Evolutionary conservation across 768 basidiomycete species (phyloP).

Genomic region (Termitomyces sp.): DNA sequence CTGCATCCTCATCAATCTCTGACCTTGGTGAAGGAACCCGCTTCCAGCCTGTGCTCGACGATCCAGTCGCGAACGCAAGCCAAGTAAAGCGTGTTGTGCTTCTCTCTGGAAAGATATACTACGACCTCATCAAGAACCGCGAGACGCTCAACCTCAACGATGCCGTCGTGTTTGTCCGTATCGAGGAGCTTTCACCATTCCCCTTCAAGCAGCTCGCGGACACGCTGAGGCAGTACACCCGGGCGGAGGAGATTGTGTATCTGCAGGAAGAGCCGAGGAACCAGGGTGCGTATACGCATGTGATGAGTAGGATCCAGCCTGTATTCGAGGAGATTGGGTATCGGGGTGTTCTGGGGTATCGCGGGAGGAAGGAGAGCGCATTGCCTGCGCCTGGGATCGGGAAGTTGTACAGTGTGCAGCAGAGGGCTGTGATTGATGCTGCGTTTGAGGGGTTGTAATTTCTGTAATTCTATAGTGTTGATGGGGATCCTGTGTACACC

Average conservation of each 20-base stretch:
- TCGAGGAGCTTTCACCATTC: slow-evolving; percentile 88
- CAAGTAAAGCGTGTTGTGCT: slow-evolving; percentile 62
- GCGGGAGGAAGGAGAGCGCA: slow-evolving; percentile 66
- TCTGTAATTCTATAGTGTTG: neutral
- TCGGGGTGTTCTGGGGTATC: slow-evolving; percentile 37
- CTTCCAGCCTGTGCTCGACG: slow-evolving; percentile 67
- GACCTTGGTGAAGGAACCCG: slow-evolving; percentile 54
- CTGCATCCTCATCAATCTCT: slow-evolving; percentile 60
- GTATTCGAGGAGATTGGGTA: slow-evolving; percentile 39
- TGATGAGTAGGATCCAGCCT: slow-evolving; percentile 45
- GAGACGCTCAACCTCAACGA: slow-evolving; percentile 39
- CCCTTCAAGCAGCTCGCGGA: slow-evolving; percentile 54
- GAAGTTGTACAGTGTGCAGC: slow-evolving; percentile 59
- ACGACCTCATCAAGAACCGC: slow-evolving; percentile 75
- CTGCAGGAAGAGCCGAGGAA: slow-evolving; percentile 88
- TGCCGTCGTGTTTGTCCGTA: slow-evolving; percentile 61
- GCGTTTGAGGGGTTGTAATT: slow-evolving; percentile 33
- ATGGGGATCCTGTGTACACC: no score
- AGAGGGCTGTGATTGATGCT: slow-evolving; percentile 50
- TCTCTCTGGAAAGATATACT: slow-evolving; percentile 82
- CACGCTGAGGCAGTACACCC: slow-evolving; percentile 39
- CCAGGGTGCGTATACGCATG: slow-evolving; percentile 76
- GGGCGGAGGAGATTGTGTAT: slow-evolving; percentile 47
- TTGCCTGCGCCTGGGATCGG: slow-evolving; percentile 77
- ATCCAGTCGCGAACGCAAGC: slow-evolving; percentile 30